Percentiles rank a stretch among this genome's conserved stretches.
Conservation (phyloP, 2,329 filamentous ascomycete species). For the Sclerotinia glacialis region DNA sequence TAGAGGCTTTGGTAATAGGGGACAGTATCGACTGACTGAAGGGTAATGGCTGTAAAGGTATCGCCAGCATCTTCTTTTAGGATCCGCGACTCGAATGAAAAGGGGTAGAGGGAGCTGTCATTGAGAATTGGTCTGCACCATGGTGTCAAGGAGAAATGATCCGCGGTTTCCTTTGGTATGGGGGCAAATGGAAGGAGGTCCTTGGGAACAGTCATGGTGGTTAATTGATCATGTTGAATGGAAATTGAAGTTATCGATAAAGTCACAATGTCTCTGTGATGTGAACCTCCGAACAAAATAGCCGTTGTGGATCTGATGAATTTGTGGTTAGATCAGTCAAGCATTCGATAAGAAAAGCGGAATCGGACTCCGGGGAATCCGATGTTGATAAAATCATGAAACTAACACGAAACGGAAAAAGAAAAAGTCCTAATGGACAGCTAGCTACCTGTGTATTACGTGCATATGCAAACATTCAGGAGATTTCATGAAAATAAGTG, state of each 20-base stretch:
- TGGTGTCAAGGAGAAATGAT: constrained; percentile 26
- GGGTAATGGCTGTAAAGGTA: constrained; percentile 25
- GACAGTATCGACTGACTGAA: constrained; percentile 26
- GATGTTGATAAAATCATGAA: no score
- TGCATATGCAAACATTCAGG: neutral
- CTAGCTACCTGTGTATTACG: no score
- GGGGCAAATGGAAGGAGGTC: neutral
- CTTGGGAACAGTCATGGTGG: constrained; percentile 1
- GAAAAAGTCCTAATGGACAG: neutral
- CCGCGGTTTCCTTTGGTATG: constrained; percentile 19
- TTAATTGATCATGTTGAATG: neutral
- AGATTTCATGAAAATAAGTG: neutral
- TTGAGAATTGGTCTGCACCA: constrained; percentile 28
- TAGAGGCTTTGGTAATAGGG: constrained; percentile 30
- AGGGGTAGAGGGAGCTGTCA: constrained; percentile 30
- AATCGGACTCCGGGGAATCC: neutral
- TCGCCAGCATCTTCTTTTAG: constrained; percentile 17
- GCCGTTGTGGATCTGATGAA: neutral
- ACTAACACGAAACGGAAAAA: constrained; percentile 1
- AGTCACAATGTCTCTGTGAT: neutral
- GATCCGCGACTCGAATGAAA: constrained; percentile 20
- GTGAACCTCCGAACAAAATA: neutral
- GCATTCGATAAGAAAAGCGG: constrained; percentile 9
- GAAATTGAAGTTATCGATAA: constrained; percentile 5
- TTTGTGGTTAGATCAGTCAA: no score